Evolutionary conservation across 1,284 basidiomycete genomes (phyloP), one percentile per base, ranked within the genome.

Genomic region (Mycosarcoma maydis): DNA sequence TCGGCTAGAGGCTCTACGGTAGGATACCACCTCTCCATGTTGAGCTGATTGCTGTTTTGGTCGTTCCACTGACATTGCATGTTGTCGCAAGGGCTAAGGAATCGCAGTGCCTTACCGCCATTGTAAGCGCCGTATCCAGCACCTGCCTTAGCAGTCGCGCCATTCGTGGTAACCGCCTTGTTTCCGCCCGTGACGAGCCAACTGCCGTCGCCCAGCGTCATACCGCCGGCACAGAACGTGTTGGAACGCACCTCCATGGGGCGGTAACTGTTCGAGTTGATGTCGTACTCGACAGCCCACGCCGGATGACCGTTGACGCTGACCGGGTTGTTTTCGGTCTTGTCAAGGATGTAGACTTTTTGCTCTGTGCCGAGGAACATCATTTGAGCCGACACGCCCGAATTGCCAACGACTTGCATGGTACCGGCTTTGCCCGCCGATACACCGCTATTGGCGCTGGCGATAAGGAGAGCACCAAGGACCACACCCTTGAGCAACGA

Each of bases 181-280:
- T 76, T 77, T 26, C 76, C 77, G 24, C 77, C 77, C 6, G 72
- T 64, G 13, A 72, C 66, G 7, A 79, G 34, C 71, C 66, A 75
- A 6, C 60, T 42, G 22, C 77, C 77, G 39, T 78, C 69, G 16
- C 54, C 76, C 13, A 77, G 53, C 8, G 65, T 50, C 40, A 56
- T 60, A 23, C 77, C 77, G n/a, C 75, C 75, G 16, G 77, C 75
- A n/a, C 77, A 78, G 59, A 78, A 78, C 1, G 75, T 64, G 57
- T 78, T 78, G 46, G 69, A 61, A n/a, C 52, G 49, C 27, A 78
- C 68, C 24, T 73, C 59, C 60, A 75, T 72, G 19, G 68, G n/a
- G 9, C 57, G 54, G 27, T 42, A 57, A 8, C 29, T 55, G 65
- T 72, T 72, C 24, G 62, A 42, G 51, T 58, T 54, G 57, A 65